A percentile compares a stretch with the other conserved stretches of the same genome.
Evolutionary conservation across 2,329 filamentous ascomycete species (phyloP).

Genomic region (Colletotrichum sp.): DNA sequence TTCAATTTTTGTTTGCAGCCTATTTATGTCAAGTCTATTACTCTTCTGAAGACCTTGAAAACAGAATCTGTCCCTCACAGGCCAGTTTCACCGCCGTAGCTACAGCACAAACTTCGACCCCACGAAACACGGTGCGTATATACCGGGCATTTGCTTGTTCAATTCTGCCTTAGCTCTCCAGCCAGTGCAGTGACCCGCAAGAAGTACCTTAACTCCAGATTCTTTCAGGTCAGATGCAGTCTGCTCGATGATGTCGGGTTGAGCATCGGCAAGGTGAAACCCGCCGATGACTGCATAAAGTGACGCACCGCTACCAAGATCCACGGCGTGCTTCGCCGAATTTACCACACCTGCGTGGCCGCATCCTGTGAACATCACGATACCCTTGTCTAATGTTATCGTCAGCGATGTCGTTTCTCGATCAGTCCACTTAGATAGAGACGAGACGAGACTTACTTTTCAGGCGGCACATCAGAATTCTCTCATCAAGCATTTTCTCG

Average conservation of each 20-base stretch:
- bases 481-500: slow-evolving; percentile 55
- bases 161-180: slow-evolving; percentile 60
- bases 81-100: not conserved
- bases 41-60: not conserved
- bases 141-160: slow-evolving; percentile 54
- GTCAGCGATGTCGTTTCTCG: not conserved
- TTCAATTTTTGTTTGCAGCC: not conserved
- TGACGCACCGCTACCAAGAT: slow-evolving; percentile 38
- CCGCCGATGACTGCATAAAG: slow-evolving; percentile 58
- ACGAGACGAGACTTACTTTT: slow-evolving; percentile 42
- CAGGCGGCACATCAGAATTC: slow-evolving; percentile 57
- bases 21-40: not conserved
- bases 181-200: slow-evolving; percentile 61
- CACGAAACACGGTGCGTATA: slow-evolving; percentile 54
- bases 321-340: slow-evolving; percentile 48
- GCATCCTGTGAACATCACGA: slow-evolving; percentile 62
- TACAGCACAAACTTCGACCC: slow-evolving; percentile 40
- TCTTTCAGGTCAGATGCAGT: slow-evolving; percentile 53
- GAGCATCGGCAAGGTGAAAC: slow-evolving; percentile 56
- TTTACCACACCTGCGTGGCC: slow-evolving; percentile 62
- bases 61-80: too few relatives aligned
- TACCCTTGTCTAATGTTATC: slow-evolving; percentile 32
- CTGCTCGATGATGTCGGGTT: slow-evolving; percentile 44
- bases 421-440: not conserved
- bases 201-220: slow-evolving; percentile 50